Evolutionary conservation across 257 asterid species (phyloP).

Genomic region (Solanum etuberosum): DNA sequence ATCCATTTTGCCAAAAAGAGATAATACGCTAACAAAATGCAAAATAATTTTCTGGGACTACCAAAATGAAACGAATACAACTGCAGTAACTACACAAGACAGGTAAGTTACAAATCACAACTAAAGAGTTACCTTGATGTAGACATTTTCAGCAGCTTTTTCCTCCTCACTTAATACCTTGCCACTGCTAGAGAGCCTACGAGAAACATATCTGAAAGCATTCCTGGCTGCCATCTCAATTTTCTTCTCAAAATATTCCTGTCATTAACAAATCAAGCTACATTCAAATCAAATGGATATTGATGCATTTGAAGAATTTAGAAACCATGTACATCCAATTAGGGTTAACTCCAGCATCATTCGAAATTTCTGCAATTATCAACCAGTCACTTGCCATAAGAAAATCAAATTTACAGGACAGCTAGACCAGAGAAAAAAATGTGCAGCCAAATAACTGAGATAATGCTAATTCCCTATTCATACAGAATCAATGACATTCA

Average conservation of each 20-base stretch:
- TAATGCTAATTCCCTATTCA: neutral
- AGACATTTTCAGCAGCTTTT: slow-evolving; percentile 96
- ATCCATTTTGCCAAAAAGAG: neutral
- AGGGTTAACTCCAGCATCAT: neutral
- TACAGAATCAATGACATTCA: neutral
- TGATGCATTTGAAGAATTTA: neutral
- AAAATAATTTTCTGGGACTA: neutral
- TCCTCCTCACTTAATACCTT: slow-evolving; percentile 84
- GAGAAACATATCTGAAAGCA: slow-evolving; percentile 55
- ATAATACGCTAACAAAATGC: neutral
- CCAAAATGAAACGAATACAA: neutral
- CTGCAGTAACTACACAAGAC: neutral
- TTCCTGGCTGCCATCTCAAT: slow-evolving; percentile 58
- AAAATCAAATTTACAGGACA: neutral
- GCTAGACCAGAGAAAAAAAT: neutral
- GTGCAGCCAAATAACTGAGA: neutral
- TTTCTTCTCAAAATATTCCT: slow-evolving; percentile 16
- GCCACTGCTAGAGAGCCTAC: slow-evolving; percentile 75
- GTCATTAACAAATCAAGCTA: neutral
- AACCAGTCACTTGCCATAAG: neutral
- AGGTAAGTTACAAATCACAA: neutral
- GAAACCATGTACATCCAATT: neutral
- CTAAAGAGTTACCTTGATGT: slow-evolving; percentile 55
- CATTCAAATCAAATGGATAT: neutral
- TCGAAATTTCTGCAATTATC: neutral